Base-by-base conservation (phyloP, 345 rosid species). In the Eucalyptus tenuipes region DNA sequence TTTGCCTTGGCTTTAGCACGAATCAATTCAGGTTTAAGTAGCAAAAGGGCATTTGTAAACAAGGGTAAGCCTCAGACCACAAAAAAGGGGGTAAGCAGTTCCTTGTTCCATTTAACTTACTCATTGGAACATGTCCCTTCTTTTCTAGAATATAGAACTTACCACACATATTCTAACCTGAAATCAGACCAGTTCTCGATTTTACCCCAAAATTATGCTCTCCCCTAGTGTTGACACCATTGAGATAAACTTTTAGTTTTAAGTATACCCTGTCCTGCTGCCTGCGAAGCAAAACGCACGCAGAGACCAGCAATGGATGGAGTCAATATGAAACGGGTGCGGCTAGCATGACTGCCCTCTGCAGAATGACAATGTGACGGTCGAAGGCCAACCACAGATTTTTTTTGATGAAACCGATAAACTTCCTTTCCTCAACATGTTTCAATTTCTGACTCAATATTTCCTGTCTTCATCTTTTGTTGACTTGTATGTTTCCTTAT, bases 191-290 rank as follows among this genome's bases (percentile, higher is more conserved):
- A 22, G 0, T 24, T 55, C 29, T 55, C 29, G 1, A 24, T 24
- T 55, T 25, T 55, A 55, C 29, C 61, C 61, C 13, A 22, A 25
- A 49, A 55, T 22, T 55, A 24, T 55, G 61, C 29, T 55, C 61
- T 22, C 3, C 61, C 13, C 97, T 97, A 86, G 96, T 96, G 89
- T 97, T 97, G 20, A 96, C 93, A 10, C 99, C 99, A 92, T 97
- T 97, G 79, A 97, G 98, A 90, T 97, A 97, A 87, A 98, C 99
- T 92, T 97, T 97, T 92, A 97, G 94, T 90, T 97, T 98, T 95
- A 55, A 24, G 61, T 24, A 24, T 24, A 14, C 98, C 98, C 42
- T 98, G 97, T 18, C 99, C 98, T 45, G 98, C 99, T 3, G 95
- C 99, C 4, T 98, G 95, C 12, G 98, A 97, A 45, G 99, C 97